Conservation (phyloP, 73 alveolate genomes). For the Tetrahymena thermophila region DNA sequence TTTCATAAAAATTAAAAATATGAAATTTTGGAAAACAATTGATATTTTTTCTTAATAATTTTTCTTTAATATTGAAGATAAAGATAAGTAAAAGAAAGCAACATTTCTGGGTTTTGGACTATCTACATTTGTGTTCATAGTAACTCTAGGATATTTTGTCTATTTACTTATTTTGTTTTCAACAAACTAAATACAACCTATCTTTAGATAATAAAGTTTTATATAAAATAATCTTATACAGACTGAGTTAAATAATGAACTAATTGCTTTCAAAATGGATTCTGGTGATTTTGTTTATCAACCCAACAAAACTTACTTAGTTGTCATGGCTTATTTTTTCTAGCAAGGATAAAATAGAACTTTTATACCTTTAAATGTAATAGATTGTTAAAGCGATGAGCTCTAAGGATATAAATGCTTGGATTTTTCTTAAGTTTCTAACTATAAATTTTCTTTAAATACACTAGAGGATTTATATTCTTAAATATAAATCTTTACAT, state of each 20-base stretch:
- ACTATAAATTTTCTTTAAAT: neutral
- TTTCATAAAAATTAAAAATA: too few species aligned
- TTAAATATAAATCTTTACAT: neutral
- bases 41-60: neutral
- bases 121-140: neutral
- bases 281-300: neutral
- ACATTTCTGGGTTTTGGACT: neutral
- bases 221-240: too few species aligned
- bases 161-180: neutral
- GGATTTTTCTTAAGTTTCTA: neutral
- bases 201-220: neutral
- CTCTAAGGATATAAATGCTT: neutral
- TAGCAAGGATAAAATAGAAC: neutral
- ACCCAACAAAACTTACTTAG: neutral
- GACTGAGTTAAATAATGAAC: neutral
- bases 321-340: neutral
- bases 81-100: neutral
- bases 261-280: neutral
- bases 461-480: neutral
- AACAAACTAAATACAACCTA: neutral
- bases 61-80: neutral
- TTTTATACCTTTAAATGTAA: neutral
- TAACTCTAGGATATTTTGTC: neutral
- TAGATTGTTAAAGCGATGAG: neutral
- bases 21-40: neutral